Evolutionary conservation across 495 filamentous ascomycete genomes (phyloP), one percentile per base, ranked within the genome.

Genomic region (Glarea lozoyensis): DNA sequence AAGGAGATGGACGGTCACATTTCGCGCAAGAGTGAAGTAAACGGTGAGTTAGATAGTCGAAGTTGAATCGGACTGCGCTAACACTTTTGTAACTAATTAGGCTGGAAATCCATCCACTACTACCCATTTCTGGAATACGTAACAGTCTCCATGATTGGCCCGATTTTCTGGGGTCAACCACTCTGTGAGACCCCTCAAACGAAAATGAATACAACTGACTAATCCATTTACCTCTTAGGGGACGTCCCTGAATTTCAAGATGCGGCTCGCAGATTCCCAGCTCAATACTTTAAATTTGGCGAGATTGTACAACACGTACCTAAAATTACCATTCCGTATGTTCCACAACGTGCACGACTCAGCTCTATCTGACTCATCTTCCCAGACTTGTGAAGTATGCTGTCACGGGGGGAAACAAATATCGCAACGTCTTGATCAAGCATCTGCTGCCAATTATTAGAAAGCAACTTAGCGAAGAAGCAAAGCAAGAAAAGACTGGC

Each of bases 281-380:
- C 32, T 11, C 32, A 35, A 35, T 35, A 35, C 17, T 35, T 35
- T 15, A 16, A 9, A 9, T 35, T 35, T 16, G 32, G 32, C 10
- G 32, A 35, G 17, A 35, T 35, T 35, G 32, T 35, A 6, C 32
- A 35, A 15, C 32, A 35, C 15, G 32, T 35, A 35, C 32, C 32
- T 9, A 35, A 9, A 6, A 11, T 35, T 35, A 15, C 32, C 10
- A 15, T 35, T 6, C 32, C 32, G 32, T 35, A 35, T 6, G 32
- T 16, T 9, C 10, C 32, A n/a, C n/a, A n/a, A n/a, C n/a, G n/a
- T n/a, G n/a, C n/a, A n/a, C n/a, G n/a, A n/a, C n/a, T n/a, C n/a
- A n/a, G n/a, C n/a, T n/a, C n/a, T n/a, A n/a, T n/a, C n/a, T n/a
- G n/a, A 15, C 32, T 35, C 6, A 35, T 16, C 10, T 16, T 9